Conservation (phyloP, 208 protist species). For the Crithidia brevicula region DNA sequence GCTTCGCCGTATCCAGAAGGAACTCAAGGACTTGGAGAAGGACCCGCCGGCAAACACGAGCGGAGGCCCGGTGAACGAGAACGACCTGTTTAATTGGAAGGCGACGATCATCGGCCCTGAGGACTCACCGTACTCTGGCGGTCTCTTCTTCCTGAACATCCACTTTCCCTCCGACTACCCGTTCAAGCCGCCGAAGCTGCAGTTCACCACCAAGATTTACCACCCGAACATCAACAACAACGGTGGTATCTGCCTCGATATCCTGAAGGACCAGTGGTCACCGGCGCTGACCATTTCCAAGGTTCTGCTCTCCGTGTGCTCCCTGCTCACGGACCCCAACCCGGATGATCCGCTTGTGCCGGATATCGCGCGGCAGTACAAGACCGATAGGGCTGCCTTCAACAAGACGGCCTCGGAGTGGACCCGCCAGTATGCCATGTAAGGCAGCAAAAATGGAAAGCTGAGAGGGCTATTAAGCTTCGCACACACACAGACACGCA, state of each 20-base stretch:
- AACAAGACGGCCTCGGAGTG: slow-evolving; percentile 96
- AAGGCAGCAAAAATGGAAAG: slow-evolving; percentile 10
- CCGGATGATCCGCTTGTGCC: slow-evolving; percentile 98
- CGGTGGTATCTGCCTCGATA: slow-evolving; percentile 98
- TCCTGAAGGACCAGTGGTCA: slow-evolving; percentile 97
- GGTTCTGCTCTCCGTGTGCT: slow-evolving; percentile 99
- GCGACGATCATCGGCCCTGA: slow-evolving; percentile 96
- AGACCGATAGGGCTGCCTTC: slow-evolving; percentile 91
- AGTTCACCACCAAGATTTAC: slow-evolving; percentile 96
- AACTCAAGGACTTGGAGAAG: slow-evolving; percentile 94
- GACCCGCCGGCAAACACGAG: slow-evolving; percentile 96
- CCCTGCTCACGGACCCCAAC: slow-evolving; percentile 99
- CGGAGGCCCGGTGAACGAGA: slow-evolving; percentile 94
- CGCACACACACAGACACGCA: too few relatives aligned
- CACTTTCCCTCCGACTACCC: slow-evolving; percentile 99
- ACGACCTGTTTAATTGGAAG: slow-evolving; percentile 97
- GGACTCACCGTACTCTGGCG: slow-evolving; percentile 97
- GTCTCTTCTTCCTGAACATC: slow-evolving; percentile 99
- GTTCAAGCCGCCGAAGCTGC: slow-evolving; percentile 94
- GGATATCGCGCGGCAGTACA: slow-evolving; percentile 97
- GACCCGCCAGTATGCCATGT: slow-evolving; percentile 72
- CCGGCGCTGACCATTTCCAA: slow-evolving; percentile 98
- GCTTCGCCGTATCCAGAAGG: slow-evolving; percentile 95
- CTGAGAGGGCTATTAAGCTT: too few relatives aligned
- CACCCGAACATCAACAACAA: slow-evolving; percentile 98